Evolutionary conservation across 2,329 filamentous ascomycete genomes (phyloP).

Genomic region (Arthrobotrys iridis): DNA sequence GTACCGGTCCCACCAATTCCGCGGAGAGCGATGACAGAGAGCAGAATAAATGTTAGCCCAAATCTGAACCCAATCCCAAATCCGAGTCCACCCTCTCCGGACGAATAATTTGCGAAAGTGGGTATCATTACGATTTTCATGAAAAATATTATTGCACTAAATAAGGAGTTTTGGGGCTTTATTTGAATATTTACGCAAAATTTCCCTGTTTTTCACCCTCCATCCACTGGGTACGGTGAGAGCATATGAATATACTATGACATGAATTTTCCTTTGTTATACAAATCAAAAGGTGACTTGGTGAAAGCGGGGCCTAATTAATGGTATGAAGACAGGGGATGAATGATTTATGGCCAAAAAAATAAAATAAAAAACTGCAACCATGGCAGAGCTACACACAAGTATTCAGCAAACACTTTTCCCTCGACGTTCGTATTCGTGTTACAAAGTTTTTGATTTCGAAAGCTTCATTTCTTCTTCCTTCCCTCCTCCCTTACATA

Average conservation of each 20-base stretch:
- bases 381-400: no score
- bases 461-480: no score
- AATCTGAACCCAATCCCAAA: not conserved
- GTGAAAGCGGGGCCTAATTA: constrained; percentile 7
- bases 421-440: no score
- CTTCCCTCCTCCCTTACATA: no score
- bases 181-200: not conserved
- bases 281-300: not conserved
- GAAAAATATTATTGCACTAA: constrained; percentile 13
- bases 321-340: not conserved
- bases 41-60: not conserved
- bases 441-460: no score
- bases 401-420: no score
- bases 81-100: constrained; percentile 11
- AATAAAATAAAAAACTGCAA: no score
- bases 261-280: not conserved
- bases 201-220: not conserved
- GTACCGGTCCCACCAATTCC: constrained; percentile 21
- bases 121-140: not conserved
- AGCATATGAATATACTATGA: constrained; percentile 3
- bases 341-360: no score
- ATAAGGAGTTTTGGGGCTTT: not conserved
- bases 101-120: not conserved
- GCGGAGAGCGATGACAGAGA: constrained; percentile 28
- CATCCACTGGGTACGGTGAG: constrained; percentile 5